Percentiles rank a stretch among this genome's conserved stretches.
phyloP scores from a whole-genome alignment of 2,329 filamentous ascomycete species.

The Beauveria sp. region DNA sequence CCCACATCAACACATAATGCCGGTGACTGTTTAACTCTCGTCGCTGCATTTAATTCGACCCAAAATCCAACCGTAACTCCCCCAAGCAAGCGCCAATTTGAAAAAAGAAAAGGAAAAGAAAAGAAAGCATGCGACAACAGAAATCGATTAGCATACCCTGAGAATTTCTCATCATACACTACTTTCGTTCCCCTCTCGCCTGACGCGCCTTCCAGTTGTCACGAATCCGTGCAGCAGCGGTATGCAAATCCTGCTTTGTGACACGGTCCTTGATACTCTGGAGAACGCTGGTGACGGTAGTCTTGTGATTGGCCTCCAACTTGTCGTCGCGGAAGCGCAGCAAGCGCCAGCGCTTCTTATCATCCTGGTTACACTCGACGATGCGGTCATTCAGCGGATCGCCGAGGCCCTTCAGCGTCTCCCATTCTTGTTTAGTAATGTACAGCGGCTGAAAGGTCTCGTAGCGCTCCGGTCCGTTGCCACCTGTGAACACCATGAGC shows the following conservation, averaged over 20 bases:
- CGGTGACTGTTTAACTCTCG: background rate
- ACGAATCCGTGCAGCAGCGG: slow-evolving; percentile 61
- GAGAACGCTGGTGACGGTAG: slow-evolving; percentile 76
- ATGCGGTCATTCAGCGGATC: slow-evolving; percentile 80
- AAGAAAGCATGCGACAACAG: background rate
- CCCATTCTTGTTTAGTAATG: slow-evolving; percentile 75
- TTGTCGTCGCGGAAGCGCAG: slow-evolving; percentile 93
- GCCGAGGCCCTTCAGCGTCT: slow-evolving; percentile 62
- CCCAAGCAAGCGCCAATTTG: background rate
- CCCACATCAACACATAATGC: background rate
- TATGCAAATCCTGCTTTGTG: slow-evolving; percentile 71
- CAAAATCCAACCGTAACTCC: background rate
- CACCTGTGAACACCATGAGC: slow-evolving; percentile 62
- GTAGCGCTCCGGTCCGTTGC: slow-evolving; percentile 46
- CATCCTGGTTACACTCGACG: slow-evolving; percentile 82
- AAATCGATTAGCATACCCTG: background rate
- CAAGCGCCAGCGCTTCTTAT: slow-evolving; percentile 70
- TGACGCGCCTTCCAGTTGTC: slow-evolving; percentile 68
- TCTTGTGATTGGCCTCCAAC: slow-evolving; percentile 79
- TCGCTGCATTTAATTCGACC: background rate
- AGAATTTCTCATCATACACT: background rate
- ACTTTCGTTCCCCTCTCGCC: slow-evolving; percentile 22
- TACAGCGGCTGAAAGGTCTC: slow-evolving; percentile 59
- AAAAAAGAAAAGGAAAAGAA: background rate
- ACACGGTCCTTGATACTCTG: slow-evolving; percentile 85